Conservation (phyloP, 495 filamentous ascomycete genomes). For the Xylaria curta region DNA sequence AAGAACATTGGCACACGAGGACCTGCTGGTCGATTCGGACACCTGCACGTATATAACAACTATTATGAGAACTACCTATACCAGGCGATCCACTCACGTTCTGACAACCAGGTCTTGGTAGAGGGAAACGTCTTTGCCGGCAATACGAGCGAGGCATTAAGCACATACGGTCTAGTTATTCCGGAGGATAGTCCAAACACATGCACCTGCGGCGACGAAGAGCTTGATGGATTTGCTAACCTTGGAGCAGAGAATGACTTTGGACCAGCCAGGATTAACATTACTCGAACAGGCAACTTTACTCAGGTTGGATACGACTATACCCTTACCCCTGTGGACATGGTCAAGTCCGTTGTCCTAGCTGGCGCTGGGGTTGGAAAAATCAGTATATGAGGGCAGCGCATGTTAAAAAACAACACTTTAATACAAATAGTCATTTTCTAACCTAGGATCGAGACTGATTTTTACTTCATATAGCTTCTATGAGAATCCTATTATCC, state of each 20-base stretch:
- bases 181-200: constrained; percentile 51
- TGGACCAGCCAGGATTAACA: constrained; percentile 44
- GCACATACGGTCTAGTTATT: constrained; percentile 55
- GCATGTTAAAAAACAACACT: neutral
- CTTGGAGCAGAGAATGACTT: constrained; percentile 49
- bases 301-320: constrained; percentile 27
- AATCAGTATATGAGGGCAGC: neutral
- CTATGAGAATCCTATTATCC: neutral
- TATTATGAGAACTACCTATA: constrained; percentile 49
- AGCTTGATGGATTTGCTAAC: constrained; percentile 20
- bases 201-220: constrained; percentile 25
- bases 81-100: constrained; percentile 61
- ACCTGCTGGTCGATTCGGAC: constrained; percentile 58
- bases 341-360: neutral
- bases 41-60: constrained; percentile 60
- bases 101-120: constrained; percentile 55
- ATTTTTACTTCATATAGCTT: neutral
- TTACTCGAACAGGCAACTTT: constrained; percentile 51
- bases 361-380: neutral
- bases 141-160: constrained; percentile 49
- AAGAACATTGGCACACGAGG: constrained; percentile 56
- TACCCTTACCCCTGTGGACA: neutral
- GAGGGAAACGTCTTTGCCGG: constrained; percentile 37
- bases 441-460: neutral
- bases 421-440: neutral